Evolutionary conservation across 257 asterid genomes (phyloP).

Genomic region (Apocynum venetum): DNA sequence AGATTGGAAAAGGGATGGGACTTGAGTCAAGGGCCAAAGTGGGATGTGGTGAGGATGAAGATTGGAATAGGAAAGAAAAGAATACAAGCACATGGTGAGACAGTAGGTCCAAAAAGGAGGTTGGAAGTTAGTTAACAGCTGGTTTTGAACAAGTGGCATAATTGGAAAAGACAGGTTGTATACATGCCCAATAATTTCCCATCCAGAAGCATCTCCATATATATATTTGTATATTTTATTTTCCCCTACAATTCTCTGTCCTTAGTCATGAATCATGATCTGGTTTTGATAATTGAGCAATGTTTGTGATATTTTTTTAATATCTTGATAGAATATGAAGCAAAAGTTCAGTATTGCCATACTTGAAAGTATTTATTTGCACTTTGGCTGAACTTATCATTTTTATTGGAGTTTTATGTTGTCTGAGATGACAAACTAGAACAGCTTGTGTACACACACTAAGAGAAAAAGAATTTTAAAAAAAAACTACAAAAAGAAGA

Average conservation of each 20-base stretch:
- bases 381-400: no score
- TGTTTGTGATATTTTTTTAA: no score
- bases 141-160: conserved; percentile 53
- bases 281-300: no score
- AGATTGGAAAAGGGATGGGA: conserved; percentile 22
- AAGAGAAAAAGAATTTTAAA: no score
- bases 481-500: no score
- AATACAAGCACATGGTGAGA: conserved; percentile 60
- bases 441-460: no score
- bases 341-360: no score
- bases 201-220: conserved; percentile 53
- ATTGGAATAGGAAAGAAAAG: conserved; percentile 28
- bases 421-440: no score
- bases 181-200: conserved; percentile 52
- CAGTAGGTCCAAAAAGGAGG: conserved; percentile 31
- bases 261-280: conserved; percentile 39
- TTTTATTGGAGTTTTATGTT: no score
- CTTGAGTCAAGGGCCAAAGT: conserved; percentile 41
- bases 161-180: conserved; percentile 72
- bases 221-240: neutral
- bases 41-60: no score
- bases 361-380: no score
- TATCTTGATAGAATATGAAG: no score
- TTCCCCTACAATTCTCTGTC: conserved; percentile 12
- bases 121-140: conserved; percentile 66